A percentile compares a stretch with the other conserved stretches of the same genome.
Conservation (phyloP, 2,329 filamentous ascomycete genomes). For the Harringtonia lauricola region DNA sequence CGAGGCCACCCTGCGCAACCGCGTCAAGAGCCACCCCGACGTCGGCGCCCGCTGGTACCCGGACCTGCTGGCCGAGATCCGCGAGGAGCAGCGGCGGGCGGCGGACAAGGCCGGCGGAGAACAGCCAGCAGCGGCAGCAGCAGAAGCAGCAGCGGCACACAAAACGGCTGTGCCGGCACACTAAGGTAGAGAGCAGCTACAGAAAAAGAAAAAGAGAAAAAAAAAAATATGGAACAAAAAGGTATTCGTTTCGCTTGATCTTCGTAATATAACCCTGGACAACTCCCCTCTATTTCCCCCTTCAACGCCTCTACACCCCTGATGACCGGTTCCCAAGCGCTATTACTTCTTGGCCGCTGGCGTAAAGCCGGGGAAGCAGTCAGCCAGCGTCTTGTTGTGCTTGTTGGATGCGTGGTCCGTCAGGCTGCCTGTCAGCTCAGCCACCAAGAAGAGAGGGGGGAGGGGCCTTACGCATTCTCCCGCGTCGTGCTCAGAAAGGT, state of each 20-base stretch:
- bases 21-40: constrained; percentile 78
- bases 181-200: not conserved
- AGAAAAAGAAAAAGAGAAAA: not conserved
- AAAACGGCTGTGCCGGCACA: constrained; percentile 22
- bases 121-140: constrained; percentile 7
- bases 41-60: constrained; percentile 76
- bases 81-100: constrained; percentile 41
- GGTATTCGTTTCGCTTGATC: not conserved
- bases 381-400: constrained; percentile 59
- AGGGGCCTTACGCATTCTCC: constrained; percentile 47
- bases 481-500: constrained; percentile 72
- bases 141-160: not conserved
- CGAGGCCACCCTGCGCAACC: constrained; percentile 74
- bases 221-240: not conserved
- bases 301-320: not conserved
- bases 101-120: too few species aligned
- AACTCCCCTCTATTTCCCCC: not conserved
- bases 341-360: constrained; percentile 7
- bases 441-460: not conserved
- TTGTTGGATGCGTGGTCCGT: constrained; percentile 65
- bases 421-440: constrained; percentile 32
- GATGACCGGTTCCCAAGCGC: too few species aligned
- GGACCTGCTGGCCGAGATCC: constrained; percentile 45
- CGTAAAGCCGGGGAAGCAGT: constrained; percentile 55
- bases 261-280: too few species aligned